phyloP scores from a whole-genome alignment of 1,284 basidiomycete genomes.

The Ceratobasidium sp. region DNA sequence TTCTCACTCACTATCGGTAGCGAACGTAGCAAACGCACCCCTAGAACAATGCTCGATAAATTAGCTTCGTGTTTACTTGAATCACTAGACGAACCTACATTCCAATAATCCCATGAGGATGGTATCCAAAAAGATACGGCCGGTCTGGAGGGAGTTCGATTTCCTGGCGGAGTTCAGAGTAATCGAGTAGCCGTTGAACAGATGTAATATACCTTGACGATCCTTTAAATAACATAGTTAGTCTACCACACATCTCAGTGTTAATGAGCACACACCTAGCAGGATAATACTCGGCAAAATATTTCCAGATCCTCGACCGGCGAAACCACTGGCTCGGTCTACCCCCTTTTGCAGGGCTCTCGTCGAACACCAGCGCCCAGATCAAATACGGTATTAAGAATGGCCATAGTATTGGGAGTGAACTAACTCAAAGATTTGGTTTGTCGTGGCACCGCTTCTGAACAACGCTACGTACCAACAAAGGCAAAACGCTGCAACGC shows the following conservation, averaged over 20 bases:
- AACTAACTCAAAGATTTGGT: conserved; percentile 65
- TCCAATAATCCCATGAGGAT: conserved; percentile 96
- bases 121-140: conserved; percentile 97
- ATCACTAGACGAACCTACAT: conserved; percentile 69
- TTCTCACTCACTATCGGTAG: conserved; percentile 79
- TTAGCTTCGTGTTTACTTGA: neutral
- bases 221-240: conserved; percentile 56
- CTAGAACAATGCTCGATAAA: conserved; percentile 59
- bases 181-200: neutral
- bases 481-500: conserved; percentile 78
- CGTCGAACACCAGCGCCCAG: conserved; percentile 85
- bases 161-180: conserved; percentile 66
- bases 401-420: conserved; percentile 91
- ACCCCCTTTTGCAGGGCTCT: conserved; percentile 42
- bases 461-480: conserved; percentile 72
- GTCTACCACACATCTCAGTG: neutral
- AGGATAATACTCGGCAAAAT: conserved; percentile 94
- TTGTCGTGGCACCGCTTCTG: neutral
- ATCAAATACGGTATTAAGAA: conserved; percentile 83
- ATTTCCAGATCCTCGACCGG: conserved; percentile 78
- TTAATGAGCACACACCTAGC: conserved; percentile 74
- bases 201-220: conserved; percentile 66
- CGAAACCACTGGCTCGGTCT: conserved; percentile 84
- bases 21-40: conserved; percentile 95
- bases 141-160: conserved; percentile 90